Evolutionary conservation across 1,284 basidiomycete genomes (phyloP), one percentile per base, ranked within the genome.

Genomic region (Apiotrichum domesticum): DNA sequence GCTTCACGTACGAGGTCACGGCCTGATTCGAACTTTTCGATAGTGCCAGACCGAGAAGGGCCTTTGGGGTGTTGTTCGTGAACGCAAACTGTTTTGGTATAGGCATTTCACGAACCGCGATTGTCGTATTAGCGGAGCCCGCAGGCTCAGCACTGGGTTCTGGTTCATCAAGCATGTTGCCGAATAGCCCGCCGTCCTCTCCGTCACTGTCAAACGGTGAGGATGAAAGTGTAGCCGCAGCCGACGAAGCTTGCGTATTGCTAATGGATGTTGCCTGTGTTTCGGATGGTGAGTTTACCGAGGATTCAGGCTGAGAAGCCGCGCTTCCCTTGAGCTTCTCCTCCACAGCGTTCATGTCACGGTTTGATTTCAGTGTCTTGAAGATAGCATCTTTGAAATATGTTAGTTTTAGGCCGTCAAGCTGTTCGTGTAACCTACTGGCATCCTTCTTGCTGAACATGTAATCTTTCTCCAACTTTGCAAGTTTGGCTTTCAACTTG

Each of bases 51-150:
- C 63, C 65, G 7, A 73, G 63, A 1, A 73, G 49, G 2, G 64
- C 62, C 52, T 73, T 72, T 1, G 72, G 68, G 0, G 66, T 65
- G 35, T 65, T 69, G 4, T 67, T 67, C 6, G 63, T 64, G 51
- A 69, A 74, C 41, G 87, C 85, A 79, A 86, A 87, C 65, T 88
- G 84, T 74, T 88, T 95, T 1, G 88, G 88, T 41, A 88, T 79
- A 11, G 81, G 75, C 85, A 96, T 87, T 58, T 91, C 84, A 21
- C 86, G 85, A 45, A 93, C 74, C 2, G 68, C 75, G 50, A 92
- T 79, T 3, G 80, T 81, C 2, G 79, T 81, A 8, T 79, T 72
- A 29, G 80, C 81, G 2, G 79, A 78, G 1, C 7, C 39, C 80
- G 21, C 79, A 32, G 41, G 40, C 6, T 53, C 34, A 1, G 39